A percentile compares a stretch with the other conserved stretches of the same genome.
Conservation (phyloP, 371 early-diverging fungal genomes). For the Rhizopus stolonifer region DNA sequence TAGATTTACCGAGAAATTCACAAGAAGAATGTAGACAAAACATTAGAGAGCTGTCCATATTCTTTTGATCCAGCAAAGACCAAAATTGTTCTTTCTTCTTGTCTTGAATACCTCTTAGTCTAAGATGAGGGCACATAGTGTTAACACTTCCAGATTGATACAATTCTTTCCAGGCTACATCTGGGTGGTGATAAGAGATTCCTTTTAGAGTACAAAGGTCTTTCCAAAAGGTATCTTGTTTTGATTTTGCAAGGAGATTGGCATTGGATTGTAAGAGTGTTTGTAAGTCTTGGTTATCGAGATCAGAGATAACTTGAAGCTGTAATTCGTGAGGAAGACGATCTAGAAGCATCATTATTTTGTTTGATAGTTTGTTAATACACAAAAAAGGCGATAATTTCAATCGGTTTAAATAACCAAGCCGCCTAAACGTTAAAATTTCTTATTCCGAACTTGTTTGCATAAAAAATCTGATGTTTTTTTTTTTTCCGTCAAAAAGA, state of each 20-base stretch:
- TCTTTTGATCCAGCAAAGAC: background rate
- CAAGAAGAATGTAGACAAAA: constrained; percentile 11
- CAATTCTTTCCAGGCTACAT: constrained; percentile 9
- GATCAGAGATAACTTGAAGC: background rate
- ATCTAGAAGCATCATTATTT: constrained; percentile 1
- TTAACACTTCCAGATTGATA: constrained; percentile 5
- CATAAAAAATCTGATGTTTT: too few relatives aligned
- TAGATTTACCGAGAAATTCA: constrained; percentile 8
- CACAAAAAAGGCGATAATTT: too few relatives aligned
- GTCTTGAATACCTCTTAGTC: background rate
- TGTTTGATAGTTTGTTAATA: too few relatives aligned
- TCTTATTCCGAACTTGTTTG: too few relatives aligned
- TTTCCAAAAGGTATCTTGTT: constrained; percentile 13
- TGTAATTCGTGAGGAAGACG: constrained; percentile 10
- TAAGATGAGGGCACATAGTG: constrained; percentile 15
- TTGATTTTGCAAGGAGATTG: background rate
- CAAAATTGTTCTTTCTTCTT: constrained; percentile 14
- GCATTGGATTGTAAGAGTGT: background rate
- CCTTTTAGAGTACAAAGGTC: constrained; percentile 13
- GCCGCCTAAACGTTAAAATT: too few relatives aligned
- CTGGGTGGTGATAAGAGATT: constrained; percentile 12
- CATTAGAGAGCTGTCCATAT: background rate
- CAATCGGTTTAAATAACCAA: too few relatives aligned
- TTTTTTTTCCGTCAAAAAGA: too few relatives aligned
- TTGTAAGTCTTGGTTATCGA: background rate